Evolutionary conservation across 306 rosid species (phyloP), one percentile per base, ranked within the genome.

Genomic region (Glycyrrhiza uralensis): DNA sequence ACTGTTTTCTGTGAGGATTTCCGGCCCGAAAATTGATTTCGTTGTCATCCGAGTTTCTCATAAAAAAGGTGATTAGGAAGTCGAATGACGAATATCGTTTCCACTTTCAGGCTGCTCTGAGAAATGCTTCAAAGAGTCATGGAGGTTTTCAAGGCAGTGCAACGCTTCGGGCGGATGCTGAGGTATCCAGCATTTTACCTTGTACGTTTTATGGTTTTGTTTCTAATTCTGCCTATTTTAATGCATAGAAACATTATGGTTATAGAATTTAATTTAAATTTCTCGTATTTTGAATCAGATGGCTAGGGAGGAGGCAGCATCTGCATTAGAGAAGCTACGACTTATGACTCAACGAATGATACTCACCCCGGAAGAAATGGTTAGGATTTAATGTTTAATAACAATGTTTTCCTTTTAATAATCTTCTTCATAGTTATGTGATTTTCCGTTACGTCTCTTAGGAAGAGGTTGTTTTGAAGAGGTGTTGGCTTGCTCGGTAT

Each of bases 401-500:
- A 33, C 11, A 7, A 50, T 29, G 42, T 22, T 63, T 20, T 50
- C 66, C 62, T 36, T 60, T 64, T 24, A 6, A 24, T 36, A 54
- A 36, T 73, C 46, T 75, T 55, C 24, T 65, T 24, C 75, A 19
- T 23, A 19, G 61, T 66, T 70, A 74, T 44, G 67, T 58, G 85
- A 44, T 59, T 81, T 80, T 66, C 54, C 71, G 74, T 67, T 79
- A 55, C 66, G 30, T 74, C 54, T 83, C 80, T 52, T 71, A 94
- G 99, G 99, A 94, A 80, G 99, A 94, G 75, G 90, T 94, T 58
- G 87, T 54, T 87, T 71, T 94, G 68, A 94, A 91, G 95, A 91
- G 99, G 89, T 94, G 96, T 44, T 94, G 97, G 99, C 93, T 94
- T 51, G 93, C 99, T 76, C 90, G 87, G 49, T 94, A 94, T 75